A percentile compares a stretch with the other conserved stretches of the same genome.
These are phyloP conservation scores for Aleurites moluccanus DNA, from an alignment of 441 rosid genomes.

Conservation along the genomic window DNA sequence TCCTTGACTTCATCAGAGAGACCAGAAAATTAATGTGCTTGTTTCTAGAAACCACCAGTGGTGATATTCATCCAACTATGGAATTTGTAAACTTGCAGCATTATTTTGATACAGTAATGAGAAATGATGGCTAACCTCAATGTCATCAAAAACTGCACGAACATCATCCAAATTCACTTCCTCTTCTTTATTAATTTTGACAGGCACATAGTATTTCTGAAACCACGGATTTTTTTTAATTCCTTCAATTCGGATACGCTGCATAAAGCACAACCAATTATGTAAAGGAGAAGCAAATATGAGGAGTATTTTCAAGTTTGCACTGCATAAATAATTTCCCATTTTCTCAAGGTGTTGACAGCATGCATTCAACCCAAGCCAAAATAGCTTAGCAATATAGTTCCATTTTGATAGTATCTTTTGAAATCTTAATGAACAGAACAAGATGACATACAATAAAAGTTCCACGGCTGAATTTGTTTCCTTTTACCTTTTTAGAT, in stretches of 20 bases:
- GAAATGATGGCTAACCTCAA: conserved; percentile 57
- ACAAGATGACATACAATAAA: neutral
- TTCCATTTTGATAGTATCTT: neutral
- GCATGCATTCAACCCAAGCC: neutral
- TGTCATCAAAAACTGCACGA: conserved; percentile 77
- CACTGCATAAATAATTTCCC: neutral
- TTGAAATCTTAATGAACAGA: neutral
- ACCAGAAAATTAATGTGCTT: neutral
- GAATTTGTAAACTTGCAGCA: conserved; percentile 4
- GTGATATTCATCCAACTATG: conserved; percentile 5
- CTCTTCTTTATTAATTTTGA: conserved; percentile 45
- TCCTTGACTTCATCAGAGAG: neutral
- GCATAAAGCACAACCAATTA: conserved; percentile 38
- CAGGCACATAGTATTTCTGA: conserved; percentile 52
- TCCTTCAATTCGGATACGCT: conserved; percentile 72
- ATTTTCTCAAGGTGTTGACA: neutral
- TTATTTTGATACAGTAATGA: conserved; percentile 15
- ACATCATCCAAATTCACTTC: conserved; percentile 80
- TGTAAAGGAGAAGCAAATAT: conserved; percentile 25
- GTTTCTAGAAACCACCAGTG: conserved; percentile 3
- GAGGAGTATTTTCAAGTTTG: conserved; percentile 13
- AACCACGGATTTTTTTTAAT: conserved; percentile 77
- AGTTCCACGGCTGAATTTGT: no score
- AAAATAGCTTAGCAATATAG: neutral
- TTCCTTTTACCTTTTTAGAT: no score